phyloP scores from a whole-genome alignment of 129 eudicot species.

The Helichrysum umbraculigerum region DNA sequence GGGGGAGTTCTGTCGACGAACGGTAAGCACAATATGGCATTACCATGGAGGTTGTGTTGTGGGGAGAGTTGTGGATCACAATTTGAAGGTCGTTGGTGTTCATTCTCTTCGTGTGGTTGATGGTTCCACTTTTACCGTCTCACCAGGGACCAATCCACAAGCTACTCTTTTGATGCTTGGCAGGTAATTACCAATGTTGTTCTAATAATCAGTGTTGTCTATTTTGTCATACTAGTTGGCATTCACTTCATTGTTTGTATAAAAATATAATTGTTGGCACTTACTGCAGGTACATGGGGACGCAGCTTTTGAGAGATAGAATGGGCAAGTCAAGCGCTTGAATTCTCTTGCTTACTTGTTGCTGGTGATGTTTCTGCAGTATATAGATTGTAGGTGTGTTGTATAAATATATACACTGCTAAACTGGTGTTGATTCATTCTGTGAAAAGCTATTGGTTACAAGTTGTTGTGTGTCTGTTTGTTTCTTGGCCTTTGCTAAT shows the following conservation, averaged over 20 bases:
- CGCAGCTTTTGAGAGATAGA: slow-evolving; percentile 53
- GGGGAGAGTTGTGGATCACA: slow-evolving; percentile 77
- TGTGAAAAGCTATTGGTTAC: neutral
- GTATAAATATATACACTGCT: neutral
- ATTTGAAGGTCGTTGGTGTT: slow-evolving; percentile 61
- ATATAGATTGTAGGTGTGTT: neutral
- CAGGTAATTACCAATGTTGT: slow-evolving; percentile 5
- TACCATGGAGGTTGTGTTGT: slow-evolving; percentile 91
- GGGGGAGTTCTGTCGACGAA: slow-evolving; percentile 72
- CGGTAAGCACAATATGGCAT: slow-evolving; percentile 96
- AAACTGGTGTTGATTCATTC: slow-evolving; percentile 8
- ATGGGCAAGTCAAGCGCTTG: slow-evolving; percentile 19
- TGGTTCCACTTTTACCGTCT: slow-evolving; percentile 67
- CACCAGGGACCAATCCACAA: slow-evolving; percentile 98
- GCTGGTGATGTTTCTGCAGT: neutral
- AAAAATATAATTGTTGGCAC: neutral
- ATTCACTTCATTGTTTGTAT: neutral
- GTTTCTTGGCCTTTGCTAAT: neutral
- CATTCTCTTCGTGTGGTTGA: slow-evolving; percentile 75
- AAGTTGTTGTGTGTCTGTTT: neutral
- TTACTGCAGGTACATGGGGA: slow-evolving; percentile 54
- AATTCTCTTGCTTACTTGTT: slow-evolving; percentile 4
- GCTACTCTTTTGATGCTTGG: slow-evolving; percentile 69
- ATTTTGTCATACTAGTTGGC: neutral
- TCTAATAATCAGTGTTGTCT: neutral